Evolutionary conservation across 257 asterid genomes (phyloP), one percentile per base, ranked within the genome.

Genomic region (Gardenia jasminoides): DNA sequence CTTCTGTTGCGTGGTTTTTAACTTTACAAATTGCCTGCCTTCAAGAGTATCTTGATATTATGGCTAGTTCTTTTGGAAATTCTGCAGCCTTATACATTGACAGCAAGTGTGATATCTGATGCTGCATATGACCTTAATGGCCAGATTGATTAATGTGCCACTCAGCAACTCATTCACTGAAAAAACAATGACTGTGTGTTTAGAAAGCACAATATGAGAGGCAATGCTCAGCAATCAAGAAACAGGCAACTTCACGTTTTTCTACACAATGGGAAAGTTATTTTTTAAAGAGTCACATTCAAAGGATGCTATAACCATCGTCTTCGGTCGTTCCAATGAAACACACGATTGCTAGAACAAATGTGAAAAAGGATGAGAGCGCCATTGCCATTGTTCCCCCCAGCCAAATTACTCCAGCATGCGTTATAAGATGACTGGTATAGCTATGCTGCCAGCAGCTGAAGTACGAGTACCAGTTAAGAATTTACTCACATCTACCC

Each of bases 351-450:
- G 97, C 91, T 75, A 83, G 64, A 30, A 86, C 85, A 67, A 94
- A 87, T 75, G 88, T 46, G 78, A 92, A 85, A 70, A 86, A 93
- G 31, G 99, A 94, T 8, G 97, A 91, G 76, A 93, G 97, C 84
- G 90, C 99, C 97, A 93, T 89, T 39, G 93, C 89, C 85, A 94
- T 78, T 43, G 99, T n/a, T n/a, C 98, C 48, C 98, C 99, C 99
- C 98, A 93, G 79, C 97, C 85, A 72, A n/a, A 94, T 94, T 28
- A 94, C 86, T 52, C 96, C 98, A 52, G 95, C 98, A 79, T 94
- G 98, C 86, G 91, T 94, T 75, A n/a, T n/a, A 94, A 86, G 83
- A 94, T 89, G 56, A 93, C 76, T 15, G 99, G 98, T 80, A 94
- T 90, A 13, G 98, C 97, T 74, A 94, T 81, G 88, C 99, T 94